Evolutionary conservation across 179 eudicot species (phyloP).

Genomic region (Heliamphora ciliata): DNA sequence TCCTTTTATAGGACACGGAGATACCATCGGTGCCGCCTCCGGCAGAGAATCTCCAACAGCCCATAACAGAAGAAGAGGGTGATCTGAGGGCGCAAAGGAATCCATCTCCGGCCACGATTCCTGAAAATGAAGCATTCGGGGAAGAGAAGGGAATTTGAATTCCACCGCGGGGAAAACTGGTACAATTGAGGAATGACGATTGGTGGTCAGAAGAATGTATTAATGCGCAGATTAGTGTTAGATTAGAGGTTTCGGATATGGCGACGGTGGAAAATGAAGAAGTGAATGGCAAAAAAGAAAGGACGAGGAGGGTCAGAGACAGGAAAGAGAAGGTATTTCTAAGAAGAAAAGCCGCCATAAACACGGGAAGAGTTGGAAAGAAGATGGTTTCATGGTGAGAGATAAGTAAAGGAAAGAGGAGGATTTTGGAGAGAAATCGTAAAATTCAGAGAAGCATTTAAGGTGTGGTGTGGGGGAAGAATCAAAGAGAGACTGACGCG

Average conservation of each 20-base stretch:
- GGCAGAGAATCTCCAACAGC: slow-evolving; percentile 58
- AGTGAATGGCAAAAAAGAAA: slow-evolving; percentile 21
- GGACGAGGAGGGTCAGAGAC: slow-evolving; percentile 20
- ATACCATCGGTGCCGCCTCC: neutral
- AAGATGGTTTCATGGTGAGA: slow-evolving; percentile 24
- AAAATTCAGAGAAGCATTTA: neutral
- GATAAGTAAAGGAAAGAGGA: neutral
- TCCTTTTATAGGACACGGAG: slow-evolving; percentile 28
- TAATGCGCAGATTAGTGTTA: slow-evolving; percentile 53
- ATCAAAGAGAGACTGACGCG: neutral
- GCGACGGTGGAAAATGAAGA: slow-evolving; percentile 61
- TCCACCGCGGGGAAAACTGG: slow-evolving; percentile 31
- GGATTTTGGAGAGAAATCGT: neutral
- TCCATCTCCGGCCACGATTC: slow-evolving; percentile 60
- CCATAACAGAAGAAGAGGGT: slow-evolving; percentile 29
- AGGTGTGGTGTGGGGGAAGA: neutral
- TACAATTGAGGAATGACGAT: slow-evolving; percentile 43
- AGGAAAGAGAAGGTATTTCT: slow-evolving; percentile 9
- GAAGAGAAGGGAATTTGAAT: slow-evolving; percentile 18
- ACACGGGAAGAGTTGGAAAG: slow-evolving; percentile 23
- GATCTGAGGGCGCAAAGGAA: slow-evolving; percentile 55
- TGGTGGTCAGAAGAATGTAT: slow-evolving; percentile 15
- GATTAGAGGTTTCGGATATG: slow-evolving; percentile 34
- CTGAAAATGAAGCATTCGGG: slow-evolving; percentile 27
- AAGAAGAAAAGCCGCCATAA: slow-evolving; percentile 20